Conservation (phyloP, 208 protist species). For the Sergeia podlipaevii region DNA sequence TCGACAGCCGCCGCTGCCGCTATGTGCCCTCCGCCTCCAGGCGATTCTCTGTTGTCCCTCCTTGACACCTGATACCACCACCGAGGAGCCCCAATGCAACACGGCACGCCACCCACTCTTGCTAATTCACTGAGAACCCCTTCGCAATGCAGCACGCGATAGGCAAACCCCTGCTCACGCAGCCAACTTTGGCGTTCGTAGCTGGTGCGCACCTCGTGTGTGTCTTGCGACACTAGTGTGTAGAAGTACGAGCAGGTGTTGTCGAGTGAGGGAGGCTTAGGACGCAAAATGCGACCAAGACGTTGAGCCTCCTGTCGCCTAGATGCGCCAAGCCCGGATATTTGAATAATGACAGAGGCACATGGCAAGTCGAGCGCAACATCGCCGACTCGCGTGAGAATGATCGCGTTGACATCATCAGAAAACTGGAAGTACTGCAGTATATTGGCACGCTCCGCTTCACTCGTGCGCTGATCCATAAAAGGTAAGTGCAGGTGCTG, state of each 20-base stretch:
- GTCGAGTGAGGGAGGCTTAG: constrained; percentile 93
- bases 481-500: constrained; percentile 81
- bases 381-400: constrained; percentile 97
- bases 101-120: constrained; percentile 45
- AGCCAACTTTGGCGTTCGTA: constrained; percentile 98
- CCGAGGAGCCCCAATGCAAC: constrained; percentile 73
- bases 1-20: constrained; percentile 5
- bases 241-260: constrained; percentile 98
- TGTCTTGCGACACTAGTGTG: constrained; percentile 97
- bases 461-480: constrained; percentile 82
- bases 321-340: constrained; percentile 95
- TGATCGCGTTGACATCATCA: constrained; percentile 91
- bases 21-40: background rate
- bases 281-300: constrained; percentile 96
- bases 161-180: constrained; percentile 94
- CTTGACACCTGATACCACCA: constrained; percentile 75
- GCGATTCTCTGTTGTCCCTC: background rate
- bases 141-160: constrained; percentile 70
- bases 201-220: constrained; percentile 95
- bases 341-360: constrained; percentile 99
- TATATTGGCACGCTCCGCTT: constrained; percentile 77
- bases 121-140: constrained; percentile 40
- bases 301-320: constrained; percentile 97
- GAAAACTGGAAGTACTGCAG: constrained; percentile 86
- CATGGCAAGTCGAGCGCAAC: constrained; percentile 98